Conservation (phyloP, 306 rosid genomes). For the Rosa lucieae region DNA sequence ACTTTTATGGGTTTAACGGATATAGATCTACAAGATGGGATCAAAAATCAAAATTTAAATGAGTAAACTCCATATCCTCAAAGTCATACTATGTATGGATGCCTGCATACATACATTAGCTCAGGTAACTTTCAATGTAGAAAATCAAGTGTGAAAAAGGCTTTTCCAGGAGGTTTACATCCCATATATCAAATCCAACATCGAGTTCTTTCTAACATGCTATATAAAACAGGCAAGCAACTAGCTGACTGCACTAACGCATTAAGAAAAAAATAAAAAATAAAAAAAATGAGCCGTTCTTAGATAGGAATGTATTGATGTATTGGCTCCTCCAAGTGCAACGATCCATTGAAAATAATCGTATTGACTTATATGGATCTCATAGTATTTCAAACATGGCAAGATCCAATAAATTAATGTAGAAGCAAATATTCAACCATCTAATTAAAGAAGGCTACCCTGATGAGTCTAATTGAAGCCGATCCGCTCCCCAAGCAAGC, state of each 20-base stretch:
- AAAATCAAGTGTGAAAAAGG: background rate
- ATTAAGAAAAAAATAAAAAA: background rate
- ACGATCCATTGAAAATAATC: background rate
- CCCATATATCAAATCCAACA: background rate
- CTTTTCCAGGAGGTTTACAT: background rate
- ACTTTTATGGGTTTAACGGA: background rate
- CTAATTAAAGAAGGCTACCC: slow-evolving; percentile 49
- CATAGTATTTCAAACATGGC: background rate
- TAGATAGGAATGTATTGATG: background rate
- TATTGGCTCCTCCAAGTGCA: background rate
- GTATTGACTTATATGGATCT: background rate
- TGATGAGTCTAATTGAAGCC: slow-evolving; percentile 71
- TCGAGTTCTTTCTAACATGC: background rate
- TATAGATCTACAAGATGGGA: background rate
- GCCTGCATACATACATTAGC: background rate
- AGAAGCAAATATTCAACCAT: background rate
- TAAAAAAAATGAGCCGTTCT: background rate
- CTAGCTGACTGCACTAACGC: background rate
- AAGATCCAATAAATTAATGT: background rate
- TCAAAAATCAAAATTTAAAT: background rate
- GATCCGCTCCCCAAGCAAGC: slow-evolving; percentile 94
- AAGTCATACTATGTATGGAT: background rate
- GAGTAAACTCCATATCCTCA: background rate
- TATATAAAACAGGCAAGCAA: slow-evolving; percentile 9
- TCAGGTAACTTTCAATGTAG: background rate